A percentile compares a stretch with the other conserved stretches of the same genome.
phyloP scores from a whole-genome alignment of 352 stramenopile species.

The Globisporangium nodosum region DNA sequence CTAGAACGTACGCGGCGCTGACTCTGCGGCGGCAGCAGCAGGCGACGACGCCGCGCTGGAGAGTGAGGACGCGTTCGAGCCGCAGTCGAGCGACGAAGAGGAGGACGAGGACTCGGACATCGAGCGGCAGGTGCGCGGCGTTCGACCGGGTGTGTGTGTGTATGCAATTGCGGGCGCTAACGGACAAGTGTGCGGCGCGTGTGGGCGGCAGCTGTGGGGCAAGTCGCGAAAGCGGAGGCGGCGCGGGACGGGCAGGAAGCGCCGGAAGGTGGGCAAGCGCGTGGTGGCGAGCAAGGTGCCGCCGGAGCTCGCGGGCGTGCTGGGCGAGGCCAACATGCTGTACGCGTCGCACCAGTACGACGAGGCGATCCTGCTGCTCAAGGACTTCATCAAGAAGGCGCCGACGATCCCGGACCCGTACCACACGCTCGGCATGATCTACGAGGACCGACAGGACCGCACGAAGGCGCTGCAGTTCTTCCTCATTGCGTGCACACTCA shows the following conservation, averaged over 20 bases:
- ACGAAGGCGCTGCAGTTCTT: slow-evolving; percentile 85
- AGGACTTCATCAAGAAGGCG: slow-evolving; percentile 88
- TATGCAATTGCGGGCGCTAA: neutral
- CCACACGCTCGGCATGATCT: slow-evolving; percentile 85
- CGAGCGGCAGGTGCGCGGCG: slow-evolving; percentile 39
- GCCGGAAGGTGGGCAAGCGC: slow-evolving; percentile 34
- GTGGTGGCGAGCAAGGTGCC: slow-evolving; percentile 74
- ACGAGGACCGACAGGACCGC: slow-evolving; percentile 76
- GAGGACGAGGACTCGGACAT: slow-evolving; percentile 84
- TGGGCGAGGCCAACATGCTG: slow-evolving; percentile 82
- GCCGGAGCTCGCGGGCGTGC: slow-evolving; percentile 66
- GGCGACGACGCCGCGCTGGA: slow-evolving; percentile 23
- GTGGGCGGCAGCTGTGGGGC: slow-evolving; percentile 44
- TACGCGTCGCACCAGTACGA: slow-evolving; percentile 86
- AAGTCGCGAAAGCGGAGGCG: slow-evolving; percentile 58
- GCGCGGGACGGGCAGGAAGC: slow-evolving; percentile 25
- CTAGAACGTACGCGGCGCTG: neutral
- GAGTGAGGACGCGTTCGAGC: slow-evolving; percentile 55
- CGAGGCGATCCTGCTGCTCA: slow-evolving; percentile 71
- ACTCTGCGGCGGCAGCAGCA: neutral
- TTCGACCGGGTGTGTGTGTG: neutral
- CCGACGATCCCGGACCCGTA: slow-evolving; percentile 85
- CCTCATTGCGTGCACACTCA: slow-evolving; percentile 79
- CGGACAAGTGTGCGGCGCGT: too few species aligned
- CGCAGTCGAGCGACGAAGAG: slow-evolving; percentile 58